Conservation (phyloP, 495 filamentous ascomycete species). For the Aspergillus bridgeri region DNA sequence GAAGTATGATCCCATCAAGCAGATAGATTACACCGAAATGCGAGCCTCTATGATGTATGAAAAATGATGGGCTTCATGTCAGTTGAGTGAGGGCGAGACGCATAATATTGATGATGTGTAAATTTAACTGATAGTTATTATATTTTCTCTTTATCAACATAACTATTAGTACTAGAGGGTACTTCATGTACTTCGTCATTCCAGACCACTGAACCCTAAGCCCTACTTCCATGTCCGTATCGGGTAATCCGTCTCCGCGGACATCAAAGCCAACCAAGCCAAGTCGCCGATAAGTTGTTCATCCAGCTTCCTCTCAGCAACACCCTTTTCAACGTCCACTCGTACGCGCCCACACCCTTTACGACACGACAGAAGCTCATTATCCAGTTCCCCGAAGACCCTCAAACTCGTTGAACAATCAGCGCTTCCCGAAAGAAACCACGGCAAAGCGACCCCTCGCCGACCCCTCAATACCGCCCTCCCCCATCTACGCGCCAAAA, state of each 20-base stretch:
- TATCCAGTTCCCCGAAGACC: background rate
- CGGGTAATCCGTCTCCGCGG: conserved; percentile 9
- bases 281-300: conserved; percentile 9
- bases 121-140: too few relatives aligned
- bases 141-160: too few relatives aligned
- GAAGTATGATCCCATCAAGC: conserved; percentile 53
- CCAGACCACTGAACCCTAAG: conserved; percentile 16
- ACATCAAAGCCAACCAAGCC: conserved; percentile 9
- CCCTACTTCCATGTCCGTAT: conserved; percentile 12
- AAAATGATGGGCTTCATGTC: conserved; percentile 3
- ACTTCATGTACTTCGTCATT: too few relatives aligned
- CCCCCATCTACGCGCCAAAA: conserved; percentile 37
- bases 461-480: conserved; percentile 4
- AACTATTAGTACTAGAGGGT: too few relatives aligned
- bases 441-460: background rate
- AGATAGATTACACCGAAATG: conserved; percentile 50
- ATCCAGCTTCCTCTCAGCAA: background rate
- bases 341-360: background rate
- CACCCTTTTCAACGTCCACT: background rate
- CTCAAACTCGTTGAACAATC: background rate
- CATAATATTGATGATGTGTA: background rate
- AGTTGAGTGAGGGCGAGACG: background rate
- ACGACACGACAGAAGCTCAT: background rate
- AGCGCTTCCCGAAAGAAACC: background rate
- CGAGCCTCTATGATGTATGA: conserved; percentile 50